Evolutionary conservation across 257 asterid species (phyloP).

Genomic region (Fraxinus cuspidata): DNA sequence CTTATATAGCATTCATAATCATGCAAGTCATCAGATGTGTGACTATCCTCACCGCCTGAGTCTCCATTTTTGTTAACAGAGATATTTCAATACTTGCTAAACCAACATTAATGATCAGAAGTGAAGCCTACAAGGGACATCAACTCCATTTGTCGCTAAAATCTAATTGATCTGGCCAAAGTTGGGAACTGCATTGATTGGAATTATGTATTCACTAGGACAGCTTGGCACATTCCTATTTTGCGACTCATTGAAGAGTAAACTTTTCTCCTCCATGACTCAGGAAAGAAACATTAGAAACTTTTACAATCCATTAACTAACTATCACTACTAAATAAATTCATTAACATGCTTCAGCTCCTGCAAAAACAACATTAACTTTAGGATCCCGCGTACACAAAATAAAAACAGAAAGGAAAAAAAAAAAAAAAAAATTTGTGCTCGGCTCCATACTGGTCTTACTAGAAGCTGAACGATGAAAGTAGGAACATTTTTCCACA

Average conservation of each 20-base stretch:
- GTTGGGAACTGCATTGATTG: background rate
- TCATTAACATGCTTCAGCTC: slow-evolving; percentile 44
- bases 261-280: slow-evolving; percentile 29
- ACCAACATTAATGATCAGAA: background rate
- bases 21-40: background rate
- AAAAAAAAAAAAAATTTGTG: slow-evolving; percentile 3
- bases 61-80: background rate
- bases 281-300: slow-evolving; percentile 1
- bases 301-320: slow-evolving; percentile 21
- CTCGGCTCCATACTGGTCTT: slow-evolving; percentile 36
- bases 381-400: slow-evolving; percentile 33
- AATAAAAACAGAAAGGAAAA: slow-evolving; percentile 7
- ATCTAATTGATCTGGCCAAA: background rate
- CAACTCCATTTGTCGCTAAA: slow-evolving; percentile 12
- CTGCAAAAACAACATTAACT: slow-evolving; percentile 59
- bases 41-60: background rate
- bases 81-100: background rate
- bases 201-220: slow-evolving; percentile 9
- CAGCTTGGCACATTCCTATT: slow-evolving; percentile 17
- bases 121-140: background rate
- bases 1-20: background rate
- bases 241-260: slow-evolving; percentile 19
- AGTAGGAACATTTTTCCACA: slow-evolving; percentile 23
- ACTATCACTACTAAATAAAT: slow-evolving; percentile 16
- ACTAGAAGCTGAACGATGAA: slow-evolving; percentile 25